A percentile compares a stretch with the other conserved stretches of the same genome.
These are phyloP conservation scores for Cordyceps pruinosa DNA, from an alignment of 2,329 filamentous ascomycete genomes.

Conservation along the genomic window DNA sequence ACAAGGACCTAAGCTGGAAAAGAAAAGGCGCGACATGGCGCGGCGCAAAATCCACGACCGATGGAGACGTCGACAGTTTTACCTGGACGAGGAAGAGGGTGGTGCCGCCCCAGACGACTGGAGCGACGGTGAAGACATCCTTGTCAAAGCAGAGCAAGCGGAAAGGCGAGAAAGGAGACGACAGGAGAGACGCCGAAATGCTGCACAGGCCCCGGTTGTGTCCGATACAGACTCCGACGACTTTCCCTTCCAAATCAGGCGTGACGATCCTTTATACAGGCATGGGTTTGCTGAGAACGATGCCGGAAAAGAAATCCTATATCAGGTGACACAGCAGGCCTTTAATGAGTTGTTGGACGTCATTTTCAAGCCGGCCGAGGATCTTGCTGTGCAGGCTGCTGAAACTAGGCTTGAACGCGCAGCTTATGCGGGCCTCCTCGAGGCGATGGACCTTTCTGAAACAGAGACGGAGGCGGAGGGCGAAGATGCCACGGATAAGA, in stretches of 20 bases:
- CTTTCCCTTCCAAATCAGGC: slow-evolving; percentile 57
- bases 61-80: slow-evolving; percentile 73
- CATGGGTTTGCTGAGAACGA: slow-evolving; percentile 64
- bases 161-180: neutral
- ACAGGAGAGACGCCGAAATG: neutral
- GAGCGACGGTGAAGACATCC: slow-evolving; percentile 52
- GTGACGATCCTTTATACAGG: neutral
- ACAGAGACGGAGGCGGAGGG: slow-evolving; percentile 19
- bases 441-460: slow-evolving; percentile 25
- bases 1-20: slow-evolving; percentile 31
- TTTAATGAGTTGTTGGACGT: slow-evolving; percentile 88
- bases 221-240: slow-evolving; percentile 3
- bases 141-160: slow-evolving; percentile 27
- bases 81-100: slow-evolving; percentile 80
- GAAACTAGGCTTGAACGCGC: slow-evolving; percentile 56
- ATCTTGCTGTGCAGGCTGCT: slow-evolving; percentile 61
- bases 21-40: slow-evolving; percentile 36
- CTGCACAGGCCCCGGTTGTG: neutral
- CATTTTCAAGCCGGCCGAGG: slow-evolving; percentile 76
- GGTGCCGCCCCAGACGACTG: slow-evolving; percentile 57
- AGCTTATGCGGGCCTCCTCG: slow-evolving; percentile 44
- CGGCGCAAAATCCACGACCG: slow-evolving; percentile 57
- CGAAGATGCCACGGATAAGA: slow-evolving; percentile 18
- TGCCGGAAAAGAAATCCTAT: slow-evolving; percentile 80
- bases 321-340: slow-evolving; percentile 81